Evolutionary conservation across 2,329 filamentous ascomycete genomes (phyloP).

Genomic region (Pyrenophora seminiperda): DNA sequence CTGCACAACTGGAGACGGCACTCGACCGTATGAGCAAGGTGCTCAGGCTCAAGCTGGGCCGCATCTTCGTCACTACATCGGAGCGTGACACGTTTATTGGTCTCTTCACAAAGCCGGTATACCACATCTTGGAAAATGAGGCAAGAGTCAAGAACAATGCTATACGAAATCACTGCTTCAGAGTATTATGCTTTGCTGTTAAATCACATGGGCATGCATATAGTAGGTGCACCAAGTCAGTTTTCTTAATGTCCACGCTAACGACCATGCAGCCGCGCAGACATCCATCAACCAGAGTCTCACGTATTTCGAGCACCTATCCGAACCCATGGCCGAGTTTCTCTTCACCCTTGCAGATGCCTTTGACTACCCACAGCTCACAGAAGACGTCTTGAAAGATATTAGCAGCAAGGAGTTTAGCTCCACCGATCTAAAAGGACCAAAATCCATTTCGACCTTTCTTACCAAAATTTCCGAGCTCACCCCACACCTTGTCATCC

Average conservation of each 20-base stretch:
- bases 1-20: constrained; percentile 81
- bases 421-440: constrained; percentile 90
- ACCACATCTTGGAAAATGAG: constrained; percentile 92
- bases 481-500: constrained; percentile 88
- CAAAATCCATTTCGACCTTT: constrained; percentile 94
- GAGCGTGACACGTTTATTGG: constrained; percentile 95
- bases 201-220: constrained; percentile 98
- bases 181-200: constrained; percentile 92
- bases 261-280: constrained; percentile 72
- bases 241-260: constrained; percentile 5
- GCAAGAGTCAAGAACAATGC: constrained; percentile 85
- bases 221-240: constrained; percentile 60
- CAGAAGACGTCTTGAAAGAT: constrained; percentile 91
- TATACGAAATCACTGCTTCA: constrained; percentile 96
- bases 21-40: constrained; percentile 96
- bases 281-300: constrained; percentile 97
- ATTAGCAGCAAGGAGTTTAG: constrained; percentile 98
- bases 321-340: constrained; percentile 98
- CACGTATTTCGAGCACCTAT: constrained; percentile 98
- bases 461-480: constrained; percentile 92
- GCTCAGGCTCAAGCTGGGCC: constrained; percentile 85
- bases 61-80: constrained; percentile 94
- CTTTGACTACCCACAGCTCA: constrained; percentile 95
- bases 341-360: constrained; percentile 94
- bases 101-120: constrained; percentile 88